Evolutionary conservation across 371 early-diverging fungal genomes (phyloP), one percentile per base, ranked within the genome.

Genomic region (Cokeromyces recurvatus): DNA sequence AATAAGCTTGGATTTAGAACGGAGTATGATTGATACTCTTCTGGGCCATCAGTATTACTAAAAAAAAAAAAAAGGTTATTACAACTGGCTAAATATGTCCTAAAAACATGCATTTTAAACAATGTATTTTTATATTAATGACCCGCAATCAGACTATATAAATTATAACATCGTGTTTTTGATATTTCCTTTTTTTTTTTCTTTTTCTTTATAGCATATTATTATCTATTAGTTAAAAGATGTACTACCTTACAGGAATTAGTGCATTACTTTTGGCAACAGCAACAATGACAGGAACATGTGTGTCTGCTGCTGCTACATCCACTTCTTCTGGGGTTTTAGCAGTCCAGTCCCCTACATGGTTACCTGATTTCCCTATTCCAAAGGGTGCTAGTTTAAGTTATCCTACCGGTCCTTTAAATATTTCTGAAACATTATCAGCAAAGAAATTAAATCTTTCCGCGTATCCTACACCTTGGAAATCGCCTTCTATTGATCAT

Each of bases 391-490:
- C 65, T n/a, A 56, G 43, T 7, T 48, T 55, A 10, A 54, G 59
- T 19, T 68, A 68, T 21, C 73, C 64, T 9, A 59, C 73, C 24
- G 59, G 60, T 9, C 32, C 55, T n/a, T 41, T 51, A 21, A 43
- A 57, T 25, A 55, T 49, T n/a, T 38, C 42, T 15, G 29, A 41
- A 4, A 64, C 63, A 3, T 47, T 73, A 16, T 35, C 56, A 8
- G 42, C 36, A 8, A 35, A 39, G 1, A 51, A 64, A 4, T 55
- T 71, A 15, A 49, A 69, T 20, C 46, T 53, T 10, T 7, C 25
- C 7, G 34, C 31, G 12, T 74, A 74, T 19, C 75, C 75, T 39
- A 57, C 56, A 41, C 57, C 63, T 14, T 74, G 75, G 75, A 37
- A 31, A 16, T 29, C 54, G 3, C 66, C 71, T 15, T 38, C 53